Evolutionary conservation across 202 grass and related monocot genomes (phyloP).

Genomic region (Eragrostis tef): DNA sequence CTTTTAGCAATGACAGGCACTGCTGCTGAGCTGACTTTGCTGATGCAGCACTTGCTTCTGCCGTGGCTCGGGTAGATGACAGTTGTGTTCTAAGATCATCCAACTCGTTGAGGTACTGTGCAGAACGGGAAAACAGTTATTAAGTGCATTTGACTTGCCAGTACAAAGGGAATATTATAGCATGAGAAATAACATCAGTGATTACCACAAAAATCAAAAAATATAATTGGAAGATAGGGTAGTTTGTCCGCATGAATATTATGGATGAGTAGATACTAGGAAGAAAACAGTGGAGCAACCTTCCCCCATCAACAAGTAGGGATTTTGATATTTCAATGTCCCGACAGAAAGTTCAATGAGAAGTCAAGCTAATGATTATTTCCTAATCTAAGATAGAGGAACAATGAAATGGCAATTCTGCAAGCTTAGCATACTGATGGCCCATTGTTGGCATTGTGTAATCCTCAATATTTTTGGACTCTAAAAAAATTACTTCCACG

Average conservation of each 20-base stretch:
- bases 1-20: conserved; percentile 66
- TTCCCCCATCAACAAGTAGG: background rate
- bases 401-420: background rate
- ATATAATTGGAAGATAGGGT: background rate
- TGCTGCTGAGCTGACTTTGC: conserved; percentile 70
- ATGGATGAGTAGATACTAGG: background rate
- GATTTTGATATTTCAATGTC: background rate
- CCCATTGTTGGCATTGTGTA: background rate
- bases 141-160: conserved; percentile 22
- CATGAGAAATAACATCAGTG: background rate
- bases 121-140: background rate
- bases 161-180: background rate
- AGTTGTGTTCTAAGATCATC: conserved; percentile 71
- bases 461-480: background rate
- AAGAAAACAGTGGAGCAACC: background rate
- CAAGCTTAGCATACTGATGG: background rate
- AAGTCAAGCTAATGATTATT: background rate
- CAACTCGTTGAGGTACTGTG: conserved; percentile 69
- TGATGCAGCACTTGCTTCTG: conserved; percentile 75
- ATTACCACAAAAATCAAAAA: background rate
- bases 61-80: conserved; percentile 64
- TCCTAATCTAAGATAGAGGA: background rate
- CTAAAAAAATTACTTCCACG: background rate
- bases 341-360: background rate
- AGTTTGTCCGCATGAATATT: background rate